Evolutionary conservation across 2,329 filamentous ascomycete genomes (phyloP).

Genomic region (Tolypocladium nubicola): DNA sequence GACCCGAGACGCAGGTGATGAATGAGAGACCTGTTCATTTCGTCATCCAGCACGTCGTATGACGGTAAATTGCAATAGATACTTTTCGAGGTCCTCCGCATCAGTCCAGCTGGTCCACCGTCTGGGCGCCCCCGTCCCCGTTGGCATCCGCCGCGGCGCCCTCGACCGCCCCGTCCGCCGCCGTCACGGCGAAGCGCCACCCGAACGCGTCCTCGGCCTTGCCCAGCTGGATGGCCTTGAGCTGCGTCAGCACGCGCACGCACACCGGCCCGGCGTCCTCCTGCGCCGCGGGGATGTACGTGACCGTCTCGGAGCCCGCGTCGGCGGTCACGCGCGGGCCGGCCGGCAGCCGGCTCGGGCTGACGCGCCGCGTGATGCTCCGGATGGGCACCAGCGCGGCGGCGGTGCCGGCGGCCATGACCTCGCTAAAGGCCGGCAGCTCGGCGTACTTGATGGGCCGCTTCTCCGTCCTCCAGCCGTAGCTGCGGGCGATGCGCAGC

Average conservation of each 20-base stretch:
- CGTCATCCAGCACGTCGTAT: not conserved
- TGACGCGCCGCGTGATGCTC: conserved; percentile 64
- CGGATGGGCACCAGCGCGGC: conserved; percentile 86
- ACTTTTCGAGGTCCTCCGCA: not conserved
- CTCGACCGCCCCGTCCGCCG: conserved; percentile 32
- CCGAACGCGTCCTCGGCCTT: conserved; percentile 66
- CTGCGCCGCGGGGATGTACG: conserved; percentile 41
- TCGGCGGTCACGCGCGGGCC: conserved; percentile 29
- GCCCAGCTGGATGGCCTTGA: conserved; percentile 81
- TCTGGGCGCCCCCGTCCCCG: conserved; percentile 11
- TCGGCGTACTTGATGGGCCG: conserved; percentile 56
- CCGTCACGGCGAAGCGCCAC: conserved; percentile 49
- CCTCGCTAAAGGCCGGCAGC: conserved; percentile 50
- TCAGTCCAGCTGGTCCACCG: conserved; percentile 23
- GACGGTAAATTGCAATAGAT: not conserved
- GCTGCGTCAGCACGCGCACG: conserved; percentile 58
- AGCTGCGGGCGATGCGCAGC: conserved; percentile 61
- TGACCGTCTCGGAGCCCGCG: conserved; percentile 34
- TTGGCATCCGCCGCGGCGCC: conserved; percentile 9
- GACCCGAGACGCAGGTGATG: not conserved
- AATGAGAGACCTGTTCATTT: not conserved
- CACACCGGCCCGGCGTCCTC: conserved; percentile 67
- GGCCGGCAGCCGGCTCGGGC: conserved; percentile 12
- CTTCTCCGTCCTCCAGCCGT: conserved; percentile 78
- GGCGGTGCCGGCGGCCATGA: conserved; percentile 87